phyloP scores from a whole-genome alignment of 164 flowering plant species.

The Stephania japonica region DNA sequence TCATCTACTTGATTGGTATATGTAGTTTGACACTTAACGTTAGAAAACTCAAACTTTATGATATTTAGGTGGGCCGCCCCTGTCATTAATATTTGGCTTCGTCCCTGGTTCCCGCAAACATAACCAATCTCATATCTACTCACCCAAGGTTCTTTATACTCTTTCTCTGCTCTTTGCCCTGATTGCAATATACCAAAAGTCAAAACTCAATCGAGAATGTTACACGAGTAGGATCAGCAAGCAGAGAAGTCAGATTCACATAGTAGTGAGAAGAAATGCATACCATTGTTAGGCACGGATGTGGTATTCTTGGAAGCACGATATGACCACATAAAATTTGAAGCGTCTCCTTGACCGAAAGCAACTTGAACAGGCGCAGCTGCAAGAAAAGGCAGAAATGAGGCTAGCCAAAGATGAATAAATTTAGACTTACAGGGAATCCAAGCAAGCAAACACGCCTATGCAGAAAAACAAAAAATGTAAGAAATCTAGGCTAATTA shows the following conservation, averaged over 20 bases:
- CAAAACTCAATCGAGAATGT: not conserved
- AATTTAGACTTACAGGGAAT: too few relatives aligned
- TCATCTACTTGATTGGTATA: too few relatives aligned
- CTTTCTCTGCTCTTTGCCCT: constrained; percentile 23
- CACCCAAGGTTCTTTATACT: constrained; percentile 32
- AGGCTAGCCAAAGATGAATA: not conserved
- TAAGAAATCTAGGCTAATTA: too few relatives aligned
- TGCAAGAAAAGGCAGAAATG: constrained; percentile 10
- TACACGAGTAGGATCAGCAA: not conserved
- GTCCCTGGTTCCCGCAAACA: not conserved
- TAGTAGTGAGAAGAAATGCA: constrained; percentile 9
- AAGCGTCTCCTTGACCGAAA: constrained; percentile 38
- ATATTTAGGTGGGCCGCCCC: too few relatives aligned
- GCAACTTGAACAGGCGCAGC: constrained; percentile 50
- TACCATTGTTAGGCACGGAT: constrained; percentile 3
- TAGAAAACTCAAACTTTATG: too few relatives aligned
- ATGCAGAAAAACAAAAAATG: too few relatives aligned
- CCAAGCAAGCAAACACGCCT: too few relatives aligned
- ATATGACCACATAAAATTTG: constrained; percentile 28
- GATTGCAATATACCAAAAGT: constrained; percentile 13
- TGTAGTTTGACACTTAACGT: too few relatives aligned
- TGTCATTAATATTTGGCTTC: too few relatives aligned
- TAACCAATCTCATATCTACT: not conserved
- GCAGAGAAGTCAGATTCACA: constrained; percentile 12
- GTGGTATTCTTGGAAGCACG: constrained; percentile 17